Percentiles rank a stretch among this genome's conserved stretches.
Conservation (phyloP, 1,284 basidiomycete species). For the Leccinum glutinopallens region DNA sequence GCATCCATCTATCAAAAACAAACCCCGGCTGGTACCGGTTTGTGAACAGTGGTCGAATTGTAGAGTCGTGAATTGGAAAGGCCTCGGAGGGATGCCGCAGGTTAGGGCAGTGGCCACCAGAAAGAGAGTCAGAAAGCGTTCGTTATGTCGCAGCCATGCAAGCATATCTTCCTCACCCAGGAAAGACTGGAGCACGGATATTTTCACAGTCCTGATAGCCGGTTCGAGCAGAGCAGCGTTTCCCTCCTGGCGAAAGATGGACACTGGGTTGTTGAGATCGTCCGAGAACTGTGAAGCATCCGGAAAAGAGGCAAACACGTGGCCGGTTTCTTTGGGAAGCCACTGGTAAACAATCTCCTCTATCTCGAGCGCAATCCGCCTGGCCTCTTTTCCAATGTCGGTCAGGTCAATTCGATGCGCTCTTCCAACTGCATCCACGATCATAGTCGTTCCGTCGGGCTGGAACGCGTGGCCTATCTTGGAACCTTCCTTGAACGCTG, state of each 20-base stretch:
- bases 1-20: conserved; percentile 10
- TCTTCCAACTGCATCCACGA: neutral
- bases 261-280: conserved; percentile 1
- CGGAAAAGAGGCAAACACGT: neutral
- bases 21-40: neutral
- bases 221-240: neutral
- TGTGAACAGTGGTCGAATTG: conserved; percentile 1
- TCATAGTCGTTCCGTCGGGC: neutral
- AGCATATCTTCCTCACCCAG: neutral
- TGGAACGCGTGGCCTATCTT: conserved; percentile 9
- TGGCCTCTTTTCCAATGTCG: conserved; percentile 5
- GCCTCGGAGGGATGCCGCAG: conserved; percentile 6
- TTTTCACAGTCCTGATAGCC: neutral
- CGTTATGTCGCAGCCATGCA: neutral
- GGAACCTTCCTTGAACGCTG: conserved; percentile 6
- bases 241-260: neutral
- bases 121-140: neutral
- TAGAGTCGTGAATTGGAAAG: conserved; percentile 9
- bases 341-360: neutral
- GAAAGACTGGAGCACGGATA: neutral
- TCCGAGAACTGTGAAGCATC: conserved; percentile 1
- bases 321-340: neutral
- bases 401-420: neutral
- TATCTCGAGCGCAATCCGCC: neutral
- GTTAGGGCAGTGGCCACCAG: neutral